phyloP scores from a whole-genome alignment of 441 rosid species.

The Adansonia madagascariensis region DNA sequence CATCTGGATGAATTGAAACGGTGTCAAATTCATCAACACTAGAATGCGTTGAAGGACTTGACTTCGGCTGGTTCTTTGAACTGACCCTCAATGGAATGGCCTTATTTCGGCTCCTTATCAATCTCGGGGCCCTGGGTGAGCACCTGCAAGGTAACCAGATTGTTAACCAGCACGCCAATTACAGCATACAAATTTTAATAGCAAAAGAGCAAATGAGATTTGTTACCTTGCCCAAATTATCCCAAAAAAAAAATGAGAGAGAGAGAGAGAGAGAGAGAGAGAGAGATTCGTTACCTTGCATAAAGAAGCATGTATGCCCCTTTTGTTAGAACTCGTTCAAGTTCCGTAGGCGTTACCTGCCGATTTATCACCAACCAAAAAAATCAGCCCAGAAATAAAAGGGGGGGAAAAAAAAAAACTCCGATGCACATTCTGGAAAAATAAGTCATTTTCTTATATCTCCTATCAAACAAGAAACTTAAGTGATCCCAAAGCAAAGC shows the following conservation, averaged over 20 bases:
- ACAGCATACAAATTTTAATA: conserved; percentile 2
- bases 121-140: conserved; percentile 84
- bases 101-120: conserved; percentile 48
- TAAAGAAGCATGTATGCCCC: conserved; percentile 95
- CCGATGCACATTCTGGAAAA: not conserved
- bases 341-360: conserved; percentile 77
- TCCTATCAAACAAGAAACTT: not conserved
- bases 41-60: conserved; percentile 38
- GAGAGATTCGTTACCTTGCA: conserved; percentile 30
- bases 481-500: not conserved
- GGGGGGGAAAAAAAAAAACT: not conserved
- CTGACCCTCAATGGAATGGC: conserved; percentile 18
- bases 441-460: not conserved
- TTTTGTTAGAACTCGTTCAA: conserved; percentile 71
- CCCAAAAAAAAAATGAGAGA: too few species aligned
- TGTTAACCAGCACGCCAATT: not conserved
- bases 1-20: conserved; percentile 38
- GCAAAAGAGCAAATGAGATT: conserved; percentile 26
- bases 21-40: conserved; percentile 31
- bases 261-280: too few species aligned
- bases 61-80: conserved; percentile 37
- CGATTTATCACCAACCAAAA: conserved; percentile 11
- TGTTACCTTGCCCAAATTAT: conserved; percentile 46
- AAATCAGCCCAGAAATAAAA: not conserved
- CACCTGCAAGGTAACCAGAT: conserved; percentile 55